Evolutionary conservation across 805 yeast species (phyloP), one percentile per base, ranked within the genome.

Genomic region (Wickerhamomyces ciferrii): DNA sequence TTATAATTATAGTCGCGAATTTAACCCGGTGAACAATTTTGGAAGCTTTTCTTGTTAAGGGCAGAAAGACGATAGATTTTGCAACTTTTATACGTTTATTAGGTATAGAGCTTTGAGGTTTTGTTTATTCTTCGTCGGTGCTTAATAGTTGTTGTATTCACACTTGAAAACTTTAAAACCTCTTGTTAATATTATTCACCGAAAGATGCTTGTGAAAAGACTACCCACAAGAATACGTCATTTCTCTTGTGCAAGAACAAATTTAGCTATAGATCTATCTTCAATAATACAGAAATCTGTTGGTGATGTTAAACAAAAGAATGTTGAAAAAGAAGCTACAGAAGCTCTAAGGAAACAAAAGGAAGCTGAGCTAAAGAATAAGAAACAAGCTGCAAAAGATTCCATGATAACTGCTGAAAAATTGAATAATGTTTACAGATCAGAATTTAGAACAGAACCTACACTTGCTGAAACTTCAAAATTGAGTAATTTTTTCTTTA

Each of bases 401-500:
- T 21, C 21, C 17, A 5, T 11, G 14, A 8, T 34, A 4, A 25
- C 20, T 6, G 40, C 42, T 3, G 39, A 20, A 17, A 2, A 5
- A 1, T 23, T 58, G 25, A 56, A 53, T 19, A 35, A 44, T 8
- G 53, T 53, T 36, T 58, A 58, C 41, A 40, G 52, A 35, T 46
- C 44, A 15, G 31, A 44, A 27, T 54, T 52, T 42, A 44, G 38
- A 21, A 37, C 39, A 1, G 38, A 43, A 5, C 65, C 67, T 1
- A 48, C 55, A 0, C 35, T 27, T 0, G 48, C 61, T 0, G 55
- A 55, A 1, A 15, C 63, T 13, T 56, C 64, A 11, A 54, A 56
- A 23, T 53, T 61, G 11, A 67, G 65, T 42, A 62, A 62, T n/a
- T 70, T 76, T 51, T 79, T 83, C 58, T 72, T 75, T 48, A 59